phyloP scores from a whole-genome alignment of 1,284 basidiomycete species.

The Cryptococcus floricola region DNA sequence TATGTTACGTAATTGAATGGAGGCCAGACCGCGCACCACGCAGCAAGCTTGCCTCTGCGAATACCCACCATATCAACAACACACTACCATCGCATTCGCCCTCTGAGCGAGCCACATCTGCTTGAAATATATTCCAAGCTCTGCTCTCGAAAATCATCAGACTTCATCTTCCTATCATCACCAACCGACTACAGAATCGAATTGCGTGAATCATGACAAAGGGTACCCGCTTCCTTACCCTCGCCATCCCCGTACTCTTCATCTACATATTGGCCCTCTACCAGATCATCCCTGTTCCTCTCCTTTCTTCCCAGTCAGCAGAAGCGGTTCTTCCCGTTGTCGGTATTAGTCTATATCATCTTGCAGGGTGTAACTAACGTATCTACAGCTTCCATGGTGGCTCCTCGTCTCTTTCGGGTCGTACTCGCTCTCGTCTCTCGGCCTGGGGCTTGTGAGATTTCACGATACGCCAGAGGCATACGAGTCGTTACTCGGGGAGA shows the following conservation, averaged over 20 bases:
- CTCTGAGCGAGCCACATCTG: not conserved
- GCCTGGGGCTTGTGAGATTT: slow-evolving; percentile 66
- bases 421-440: slow-evolving; percentile 67
- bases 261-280: slow-evolving; percentile 59
- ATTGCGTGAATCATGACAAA: slow-evolving; percentile 54
- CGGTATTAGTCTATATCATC: slow-evolving; percentile 19
- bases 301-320: slow-evolving; percentile 54
- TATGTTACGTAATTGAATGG: no score
- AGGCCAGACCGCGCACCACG: no score
- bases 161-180: slow-evolving; percentile 22
- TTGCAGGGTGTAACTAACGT: not conserved
- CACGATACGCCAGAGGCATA: slow-evolving; percentile 74
- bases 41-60: no score
- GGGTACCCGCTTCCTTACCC: slow-evolving; percentile 55
- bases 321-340: slow-evolving; percentile 62
- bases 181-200: slow-evolving; percentile 24
- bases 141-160: slow-evolving; percentile 20
- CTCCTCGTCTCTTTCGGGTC: slow-evolving; percentile 68
- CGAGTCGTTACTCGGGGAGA: slow-evolving; percentile 59
- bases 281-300: slow-evolving; percentile 57
- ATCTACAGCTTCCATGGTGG: slow-evolving; percentile 68
- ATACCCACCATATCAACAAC: not conserved
- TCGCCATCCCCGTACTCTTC: slow-evolving; percentile 51
- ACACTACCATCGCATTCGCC: not conserved
- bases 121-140: not conserved